These are phyloP conservation scores for Pseudocercospora pini-densiflorae DNA, from an alignment of 2,329 filamentous ascomycete genomes.

Conservation along the genomic window DNA sequence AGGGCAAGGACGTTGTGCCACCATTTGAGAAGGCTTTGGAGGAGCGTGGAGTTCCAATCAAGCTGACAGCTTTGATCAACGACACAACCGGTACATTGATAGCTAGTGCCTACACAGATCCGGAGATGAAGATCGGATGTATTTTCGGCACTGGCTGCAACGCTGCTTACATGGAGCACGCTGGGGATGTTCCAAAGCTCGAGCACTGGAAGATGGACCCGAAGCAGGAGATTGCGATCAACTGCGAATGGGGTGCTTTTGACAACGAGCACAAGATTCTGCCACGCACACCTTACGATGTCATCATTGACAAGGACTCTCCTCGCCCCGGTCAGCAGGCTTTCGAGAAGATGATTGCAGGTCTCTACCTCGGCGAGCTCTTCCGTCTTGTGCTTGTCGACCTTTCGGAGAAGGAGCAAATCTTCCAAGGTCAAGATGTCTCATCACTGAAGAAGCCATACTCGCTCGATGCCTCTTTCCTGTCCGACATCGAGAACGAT, in stretches of 20 bases:
- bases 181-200: conserved; percentile 89
- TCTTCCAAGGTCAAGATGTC: conserved; percentile 86
- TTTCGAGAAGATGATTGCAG: conserved; percentile 53
- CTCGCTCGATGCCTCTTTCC: conserved; percentile 88
- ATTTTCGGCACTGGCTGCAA: conserved; percentile 99
- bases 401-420: conserved; percentile 68
- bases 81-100: conserved; percentile 98
- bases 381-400: conserved; percentile 52
- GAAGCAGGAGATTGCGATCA: conserved; percentile 80
- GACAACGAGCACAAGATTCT: conserved; percentile 92
- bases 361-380: conserved; percentile 52
- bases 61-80: conserved; percentile 91
- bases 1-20: conserved; percentile 87
- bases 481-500: conserved; percentile 90
- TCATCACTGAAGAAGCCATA: conserved; percentile 82
- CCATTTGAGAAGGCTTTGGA: conserved; percentile 80
- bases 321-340: conserved; percentile 51
- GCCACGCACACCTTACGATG: conserved; percentile 72
- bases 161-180: conserved; percentile 96
- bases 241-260: conserved; percentile 97
- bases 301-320: conserved; percentile 49
- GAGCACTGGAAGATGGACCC: conserved; percentile 86
- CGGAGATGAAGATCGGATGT: conserved; percentile 90
- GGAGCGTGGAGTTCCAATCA: conserved; percentile 84
- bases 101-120: conserved; percentile 95